Evolutionary conservation across 2,329 filamentous ascomycete genomes (phyloP).

Genomic region (Venturia effusa): DNA sequence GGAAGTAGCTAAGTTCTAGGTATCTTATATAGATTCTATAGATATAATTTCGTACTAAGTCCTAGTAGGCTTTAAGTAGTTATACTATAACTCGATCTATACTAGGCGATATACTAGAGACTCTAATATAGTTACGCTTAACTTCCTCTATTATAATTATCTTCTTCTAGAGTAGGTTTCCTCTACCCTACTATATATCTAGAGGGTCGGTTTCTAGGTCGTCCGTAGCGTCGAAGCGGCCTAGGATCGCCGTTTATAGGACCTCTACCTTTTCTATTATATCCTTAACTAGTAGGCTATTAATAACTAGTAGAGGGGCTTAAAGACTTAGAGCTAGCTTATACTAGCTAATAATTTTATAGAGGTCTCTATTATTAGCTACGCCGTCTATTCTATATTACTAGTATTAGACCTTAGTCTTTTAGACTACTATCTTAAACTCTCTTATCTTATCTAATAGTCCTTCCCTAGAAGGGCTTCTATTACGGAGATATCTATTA

Average conservation of each 20-base stretch:
- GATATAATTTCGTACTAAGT: background rate
- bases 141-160: background rate
- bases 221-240: background rate
- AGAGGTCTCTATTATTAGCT: background rate
- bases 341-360: background rate
- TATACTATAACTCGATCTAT: background rate
- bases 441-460: too few species aligned
- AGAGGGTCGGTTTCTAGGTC: background rate
- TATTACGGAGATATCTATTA: too few species aligned
- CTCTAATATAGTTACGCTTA: background rate
- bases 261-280: background rate
- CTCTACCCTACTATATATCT: background rate
- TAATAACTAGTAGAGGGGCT: background rate
- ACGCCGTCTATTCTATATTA: background rate
- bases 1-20: background rate
- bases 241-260: background rate
- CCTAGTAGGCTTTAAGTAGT: background rate
- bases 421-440: too few species aligned
- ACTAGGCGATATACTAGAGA: background rate
- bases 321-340: background rate
- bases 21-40: background rate
- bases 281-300: background rate
- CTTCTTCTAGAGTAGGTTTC: background rate
- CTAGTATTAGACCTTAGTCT: background rate
- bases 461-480: too few species aligned